Evolutionary conservation across 306 rosid species (phyloP), one percentile per base, ranked within the genome.

Genomic region (Lathyrus oleraceus): DNA sequence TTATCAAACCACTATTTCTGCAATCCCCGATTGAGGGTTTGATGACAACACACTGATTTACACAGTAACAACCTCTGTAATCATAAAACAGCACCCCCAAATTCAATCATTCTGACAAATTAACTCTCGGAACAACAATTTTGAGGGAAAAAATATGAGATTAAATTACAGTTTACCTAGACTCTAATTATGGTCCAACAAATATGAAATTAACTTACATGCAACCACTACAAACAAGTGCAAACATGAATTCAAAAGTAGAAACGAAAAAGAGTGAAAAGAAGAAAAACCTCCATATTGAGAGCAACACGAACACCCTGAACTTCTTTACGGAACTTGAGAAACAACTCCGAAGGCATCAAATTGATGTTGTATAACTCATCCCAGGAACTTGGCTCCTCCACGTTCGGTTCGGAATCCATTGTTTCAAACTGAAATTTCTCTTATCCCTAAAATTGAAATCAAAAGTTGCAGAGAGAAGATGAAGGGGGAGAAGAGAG

Each of bases 291-390:
- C 97, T 93, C 96, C 86, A 94, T 70, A 61, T 94, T 90, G 81
- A 87, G 76, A 76, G 90, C 96, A 62, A 88, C 85, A 58, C 97
- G 92, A 73, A 94, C 47, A 57, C 94, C 96, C 74, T 88, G 92
- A 8, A 78, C 23, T 53, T 90, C 84, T 81, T 90, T 94, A 43
- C 98, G 88, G 71, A 94, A 94, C 86, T 94, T 88, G 69, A 88
- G 66, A 63, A 88, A 84, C 64, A 90, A 79, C 83, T 90, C 97
- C 0, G 97, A 85, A 8, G 98, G 96, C 67, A 94, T 77, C 73
- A 87, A 73, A 81, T 94, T 85, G 47, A 94, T 51, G 19, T 73
- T 85, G 83, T 84, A 90, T 7, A 80, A 71, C 27, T 94, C 98
- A 23, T 88, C 95, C 92, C 96, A 88, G 5, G 91, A 78, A 59